Evolutionary conservation across 148 eudicot species (phyloP).

Genomic region (Camellia sinensis): DNA sequence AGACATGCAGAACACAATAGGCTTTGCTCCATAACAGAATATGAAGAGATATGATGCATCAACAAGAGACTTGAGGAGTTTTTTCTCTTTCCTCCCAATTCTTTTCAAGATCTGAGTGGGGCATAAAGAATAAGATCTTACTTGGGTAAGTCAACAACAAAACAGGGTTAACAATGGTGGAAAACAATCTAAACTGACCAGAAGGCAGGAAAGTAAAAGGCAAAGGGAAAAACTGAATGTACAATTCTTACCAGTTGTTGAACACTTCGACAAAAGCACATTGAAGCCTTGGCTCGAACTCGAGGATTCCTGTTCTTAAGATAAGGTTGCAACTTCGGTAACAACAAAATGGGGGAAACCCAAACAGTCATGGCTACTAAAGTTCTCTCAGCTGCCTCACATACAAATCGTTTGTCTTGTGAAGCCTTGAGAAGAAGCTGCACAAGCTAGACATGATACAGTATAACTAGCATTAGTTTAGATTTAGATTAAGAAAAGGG

Average conservation of each 20-base stretch:
- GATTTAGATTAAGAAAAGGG: background rate
- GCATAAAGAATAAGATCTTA: background rate
- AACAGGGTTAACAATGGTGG: background rate
- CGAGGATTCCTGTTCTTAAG: conserved; percentile 62
- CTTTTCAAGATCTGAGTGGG: background rate
- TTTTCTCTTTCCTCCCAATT: background rate
- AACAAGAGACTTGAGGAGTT: background rate
- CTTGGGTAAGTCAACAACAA: background rate
- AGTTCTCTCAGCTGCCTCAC: conserved; percentile 68
- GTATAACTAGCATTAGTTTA: background rate
- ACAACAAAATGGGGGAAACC: conserved; percentile 46
- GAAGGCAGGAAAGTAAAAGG: background rate
- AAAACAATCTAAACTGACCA: background rate
- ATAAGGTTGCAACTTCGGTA: conserved; percentile 55
- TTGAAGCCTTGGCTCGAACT: conserved; percentile 69
- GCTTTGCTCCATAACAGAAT: background rate
- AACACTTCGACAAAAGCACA: conserved; percentile 53
- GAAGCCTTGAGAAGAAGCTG: conserved; percentile 73
- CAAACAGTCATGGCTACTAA: conserved; percentile 47
- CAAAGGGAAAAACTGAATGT: background rate
- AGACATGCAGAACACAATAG: background rate
- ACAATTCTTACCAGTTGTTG: conserved; percentile 47
- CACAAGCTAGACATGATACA: conserved; percentile 40
- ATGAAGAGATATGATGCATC: background rate
- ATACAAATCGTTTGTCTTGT: conserved; percentile 69